Percentiles rank a stretch among this genome's conserved stretches.
These are phyloP conservation scores for Quercus agrifolia DNA, from an alignment of 306 rosid genomes.

Conservation along the genomic window DNA sequence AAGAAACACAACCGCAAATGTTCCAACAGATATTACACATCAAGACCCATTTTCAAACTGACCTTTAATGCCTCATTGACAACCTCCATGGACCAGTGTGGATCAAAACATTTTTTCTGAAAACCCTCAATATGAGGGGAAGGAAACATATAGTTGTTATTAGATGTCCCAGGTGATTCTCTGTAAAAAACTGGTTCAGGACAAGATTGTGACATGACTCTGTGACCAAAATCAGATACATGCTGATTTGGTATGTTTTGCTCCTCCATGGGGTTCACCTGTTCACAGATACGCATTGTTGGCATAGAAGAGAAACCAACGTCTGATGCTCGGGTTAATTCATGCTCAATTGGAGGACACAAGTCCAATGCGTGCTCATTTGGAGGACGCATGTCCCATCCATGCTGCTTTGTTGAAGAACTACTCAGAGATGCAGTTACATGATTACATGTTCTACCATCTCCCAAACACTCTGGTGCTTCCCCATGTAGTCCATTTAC, in stretches of 20 bases:
- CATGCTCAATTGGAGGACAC: constrained; percentile 31
- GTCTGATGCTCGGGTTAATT: constrained; percentile 25
- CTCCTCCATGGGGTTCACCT: constrained; percentile 17
- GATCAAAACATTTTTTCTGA: constrained; percentile 44
- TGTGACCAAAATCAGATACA: constrained; percentile 22
- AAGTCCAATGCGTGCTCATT: constrained; percentile 22
- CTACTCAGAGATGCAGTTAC: constrained; percentile 18
- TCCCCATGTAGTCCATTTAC: constrained; percentile 38
- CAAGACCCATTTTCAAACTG: constrained; percentile 16
- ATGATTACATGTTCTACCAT: constrained; percentile 21
- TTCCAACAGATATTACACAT: background rate
- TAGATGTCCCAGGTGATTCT: constrained; percentile 27
- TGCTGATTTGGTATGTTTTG: constrained; percentile 15
- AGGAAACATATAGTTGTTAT: constrained; percentile 35
- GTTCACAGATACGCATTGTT: constrained; percentile 36
- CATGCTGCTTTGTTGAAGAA: constrained; percentile 40
- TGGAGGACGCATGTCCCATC: constrained; percentile 11
- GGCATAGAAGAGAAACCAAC: constrained; percentile 46
- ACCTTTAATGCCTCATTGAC: constrained; percentile 73
- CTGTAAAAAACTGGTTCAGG: constrained; percentile 21
- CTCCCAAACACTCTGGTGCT: constrained; percentile 31
- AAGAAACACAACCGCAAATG: background rate
- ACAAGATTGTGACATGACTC: constrained; percentile 28
- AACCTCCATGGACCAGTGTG: constrained; percentile 67
- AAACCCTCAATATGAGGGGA: constrained; percentile 19